Evolutionary conservation across 495 filamentous ascomycete genomes (phyloP), one percentile per base, ranked within the genome.

Genomic region (Aspergillus coremiiformis): DNA sequence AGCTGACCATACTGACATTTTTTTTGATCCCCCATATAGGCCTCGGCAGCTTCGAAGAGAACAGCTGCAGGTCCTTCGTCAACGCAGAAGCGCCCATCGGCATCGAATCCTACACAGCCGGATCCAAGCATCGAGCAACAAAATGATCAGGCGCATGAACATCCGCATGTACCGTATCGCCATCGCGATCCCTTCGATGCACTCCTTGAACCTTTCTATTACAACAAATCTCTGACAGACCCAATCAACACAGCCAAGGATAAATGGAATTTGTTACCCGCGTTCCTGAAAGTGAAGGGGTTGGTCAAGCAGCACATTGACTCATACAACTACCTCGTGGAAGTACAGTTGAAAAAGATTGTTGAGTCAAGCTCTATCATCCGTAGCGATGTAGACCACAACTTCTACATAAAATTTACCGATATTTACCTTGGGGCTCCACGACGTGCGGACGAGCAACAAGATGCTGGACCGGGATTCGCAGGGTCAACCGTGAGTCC

Each of bases 231-330:
- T 46, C 71, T 97, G 47, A 95, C 89, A 0, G 93, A 96, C 54
- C 88, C 91, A 0, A 95, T 99, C 61, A 82, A 88, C 33, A 95
- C 94, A n/a, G 90, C 85, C 3, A 78, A 77, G 54, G 91, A 97
- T 70, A 97, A 97, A 76, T 96, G 89, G 83, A 96, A 96, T 63
- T 73, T 99, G 21, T 73, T 99, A 15, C 94, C 93, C 0, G 92
- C 93, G 4, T 99, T 97, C 63, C 75, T 99, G 44, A 96, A 96
- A 64, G 90, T 96, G 60, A 99, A 99, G 67, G 93, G 90, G 32
- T 69, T 96, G 51, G 89, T 95, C 42, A 95, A 95, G 69, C 90
- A 96, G 68, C 93, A 99, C 67, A 92, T 97, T 68, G 94, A 99
- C 71, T 97, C 93, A 26, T 99, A 87, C 78, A 95, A 99, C 70